These are phyloP conservation scores for Penicillium riverlandense DNA, from an alignment of 495 filamentous ascomycete genomes.

Conservation along the genomic window DNA sequence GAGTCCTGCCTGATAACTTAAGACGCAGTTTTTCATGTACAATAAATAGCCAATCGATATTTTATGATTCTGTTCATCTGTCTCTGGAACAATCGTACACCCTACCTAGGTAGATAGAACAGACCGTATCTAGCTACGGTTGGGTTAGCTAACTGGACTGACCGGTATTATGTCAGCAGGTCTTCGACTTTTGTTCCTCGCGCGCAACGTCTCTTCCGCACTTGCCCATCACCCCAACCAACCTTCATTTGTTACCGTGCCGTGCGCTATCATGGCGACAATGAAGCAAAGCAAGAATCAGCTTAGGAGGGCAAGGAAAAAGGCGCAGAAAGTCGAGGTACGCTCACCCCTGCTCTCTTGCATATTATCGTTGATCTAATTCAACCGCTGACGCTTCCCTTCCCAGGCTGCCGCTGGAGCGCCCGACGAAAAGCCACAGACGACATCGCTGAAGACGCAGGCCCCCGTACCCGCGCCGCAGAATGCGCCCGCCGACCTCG, in stretches of 20 bases:
- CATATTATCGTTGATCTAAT: neutral
- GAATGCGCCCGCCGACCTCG: constrained; percentile 21
- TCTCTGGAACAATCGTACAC: neutral
- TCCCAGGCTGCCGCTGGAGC: constrained; percentile 1
- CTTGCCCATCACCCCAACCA: too few relatives aligned
- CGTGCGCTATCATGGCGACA: neutral
- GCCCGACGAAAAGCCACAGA: constrained; percentile 1
- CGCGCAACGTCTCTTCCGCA: too few relatives aligned
- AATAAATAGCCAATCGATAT: neutral
- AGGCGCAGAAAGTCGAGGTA: constrained; percentile 58
- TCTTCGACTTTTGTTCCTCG: too few relatives aligned
- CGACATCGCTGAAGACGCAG: neutral
- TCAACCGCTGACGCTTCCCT: constrained; percentile 6
- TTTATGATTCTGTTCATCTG: too few relatives aligned
- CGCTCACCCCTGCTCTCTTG: constrained; percentile 4
- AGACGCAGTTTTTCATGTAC: neutral
- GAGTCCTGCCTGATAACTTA: too few relatives aligned
- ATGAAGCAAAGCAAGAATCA: constrained; percentile 77
- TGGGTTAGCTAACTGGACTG: too few relatives aligned
- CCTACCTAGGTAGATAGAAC: neutral
- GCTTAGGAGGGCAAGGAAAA: constrained; percentile 80
- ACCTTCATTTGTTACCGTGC: too few relatives aligned
- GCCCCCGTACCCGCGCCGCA: constrained; percentile 11
- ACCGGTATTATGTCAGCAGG: too few relatives aligned
- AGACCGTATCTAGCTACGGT: too few relatives aligned